phyloP scores from a whole-genome alignment of 2,329 filamentous ascomycete genomes.

The Penicillium italicum region DNA sequence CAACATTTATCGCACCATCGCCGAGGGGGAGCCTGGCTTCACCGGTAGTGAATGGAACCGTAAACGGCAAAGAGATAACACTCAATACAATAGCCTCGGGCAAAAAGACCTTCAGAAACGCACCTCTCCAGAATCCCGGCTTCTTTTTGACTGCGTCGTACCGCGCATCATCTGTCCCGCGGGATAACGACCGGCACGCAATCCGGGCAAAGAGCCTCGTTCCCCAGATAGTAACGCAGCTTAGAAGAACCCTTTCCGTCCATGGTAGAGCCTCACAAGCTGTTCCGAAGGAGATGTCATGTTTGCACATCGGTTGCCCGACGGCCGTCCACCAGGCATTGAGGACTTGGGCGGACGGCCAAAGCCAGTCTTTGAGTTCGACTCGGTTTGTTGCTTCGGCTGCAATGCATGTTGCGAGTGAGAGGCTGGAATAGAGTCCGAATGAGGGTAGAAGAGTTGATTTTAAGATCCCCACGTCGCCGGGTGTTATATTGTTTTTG shows the following conservation, averaged over 20 bases:
- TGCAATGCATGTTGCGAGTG: slow-evolving; percentile 51
- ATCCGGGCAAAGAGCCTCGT: slow-evolving; percentile 55
- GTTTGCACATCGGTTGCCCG: slow-evolving; percentile 48
- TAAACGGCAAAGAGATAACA: slow-evolving; percentile 56
- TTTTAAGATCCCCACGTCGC: slow-evolving; percentile 51
- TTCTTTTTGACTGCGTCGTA: slow-evolving; percentile 53
- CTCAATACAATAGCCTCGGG: slow-evolving; percentile 58
- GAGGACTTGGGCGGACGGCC: slow-evolving; percentile 53
- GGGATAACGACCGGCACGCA: slow-evolving; percentile 46
- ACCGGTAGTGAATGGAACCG: slow-evolving; percentile 48
- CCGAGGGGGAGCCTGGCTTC: slow-evolving; percentile 32
- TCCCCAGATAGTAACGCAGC: slow-evolving; percentile 58
- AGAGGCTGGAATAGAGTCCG: slow-evolving; percentile 51
- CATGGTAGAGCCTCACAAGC: slow-evolving; percentile 51
- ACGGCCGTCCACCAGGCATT: slow-evolving; percentile 62
- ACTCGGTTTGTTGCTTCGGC: slow-evolving; percentile 53
- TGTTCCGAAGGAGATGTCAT: slow-evolving; percentile 45
- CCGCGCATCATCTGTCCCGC: slow-evolving; percentile 55
- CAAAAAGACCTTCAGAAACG: slow-evolving; percentile 53
- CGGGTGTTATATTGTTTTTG: slow-evolving; percentile 9
- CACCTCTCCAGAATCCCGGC: slow-evolving; percentile 56
- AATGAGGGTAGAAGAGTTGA: slow-evolving; percentile 55
- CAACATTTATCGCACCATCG: slow-evolving; percentile 15
- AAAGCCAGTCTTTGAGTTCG: slow-evolving; percentile 60
- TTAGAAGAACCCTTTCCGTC: slow-evolving; percentile 55